phyloP scores from a whole-genome alignment of 345 rosid genomes.

The Eucalyptus coolabah region DNA sequence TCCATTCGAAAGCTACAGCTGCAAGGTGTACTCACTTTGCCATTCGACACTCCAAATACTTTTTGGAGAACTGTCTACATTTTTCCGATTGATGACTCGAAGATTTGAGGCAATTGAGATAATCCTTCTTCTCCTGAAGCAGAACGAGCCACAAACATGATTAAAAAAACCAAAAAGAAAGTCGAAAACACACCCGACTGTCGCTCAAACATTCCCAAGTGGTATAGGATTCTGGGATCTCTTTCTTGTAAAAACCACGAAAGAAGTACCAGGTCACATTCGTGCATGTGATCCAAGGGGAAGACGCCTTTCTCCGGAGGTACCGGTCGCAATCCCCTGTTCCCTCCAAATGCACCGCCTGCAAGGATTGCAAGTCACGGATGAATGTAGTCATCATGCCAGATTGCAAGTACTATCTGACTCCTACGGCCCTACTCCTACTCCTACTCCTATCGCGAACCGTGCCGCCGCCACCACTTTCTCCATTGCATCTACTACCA shows the following conservation, averaged over 20 bases:
- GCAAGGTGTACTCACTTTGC: slow-evolving; percentile 45
- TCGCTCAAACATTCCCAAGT: neutral
- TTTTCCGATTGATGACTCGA: slow-evolving; percentile 65
- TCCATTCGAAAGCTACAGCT: neutral
- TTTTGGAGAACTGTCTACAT: slow-evolving; percentile 66
- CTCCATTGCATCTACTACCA: neutral
- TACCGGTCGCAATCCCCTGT: slow-evolving; percentile 76
- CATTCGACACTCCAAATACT: slow-evolving; percentile 88
- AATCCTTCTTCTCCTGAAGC: slow-evolving; percentile 82
- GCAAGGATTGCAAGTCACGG: neutral
- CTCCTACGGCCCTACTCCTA: neutral
- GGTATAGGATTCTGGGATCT: neutral
- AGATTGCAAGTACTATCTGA: neutral
- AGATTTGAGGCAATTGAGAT: slow-evolving; percentile 73
- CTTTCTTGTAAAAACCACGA: neutral
- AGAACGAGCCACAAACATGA: neutral
- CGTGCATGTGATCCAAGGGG: slow-evolving; percentile 84
- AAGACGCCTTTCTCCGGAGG: slow-evolving; percentile 95
- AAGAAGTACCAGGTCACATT: slow-evolving; percentile 58
- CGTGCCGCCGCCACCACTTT: neutral
- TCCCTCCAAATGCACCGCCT: slow-evolving; percentile 99
- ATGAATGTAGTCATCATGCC: neutral
- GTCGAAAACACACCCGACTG: neutral
- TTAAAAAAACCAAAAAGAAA: neutral
- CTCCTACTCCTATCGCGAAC: neutral